Conservation (phyloP, 2,329 filamentous ascomycete species). For the Cercospora berteroae region DNA sequence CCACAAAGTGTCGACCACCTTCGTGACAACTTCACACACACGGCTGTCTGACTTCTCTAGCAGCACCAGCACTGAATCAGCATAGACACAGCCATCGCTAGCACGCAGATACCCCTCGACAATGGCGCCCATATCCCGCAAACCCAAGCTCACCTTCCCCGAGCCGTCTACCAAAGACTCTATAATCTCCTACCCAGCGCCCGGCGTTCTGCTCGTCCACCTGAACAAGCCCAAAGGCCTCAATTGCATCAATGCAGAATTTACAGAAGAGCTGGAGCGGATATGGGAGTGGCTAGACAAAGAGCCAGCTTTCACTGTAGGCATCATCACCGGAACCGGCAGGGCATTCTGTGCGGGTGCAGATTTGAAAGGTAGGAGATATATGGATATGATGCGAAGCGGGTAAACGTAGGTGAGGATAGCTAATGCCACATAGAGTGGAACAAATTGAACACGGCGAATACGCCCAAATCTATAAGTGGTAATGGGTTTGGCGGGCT, state of each 20-base stretch:
- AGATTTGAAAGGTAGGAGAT: conserved; percentile 37
- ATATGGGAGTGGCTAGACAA: conserved; percentile 38
- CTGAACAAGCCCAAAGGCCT: conserved; percentile 39
- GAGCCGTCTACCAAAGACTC: conserved; percentile 29
- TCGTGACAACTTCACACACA: background rate
- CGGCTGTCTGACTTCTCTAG: background rate
- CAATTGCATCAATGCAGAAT: conserved; percentile 38
- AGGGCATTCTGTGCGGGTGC: conserved; percentile 40
- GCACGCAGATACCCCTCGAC: background rate
- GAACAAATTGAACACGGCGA: conserved; percentile 34
- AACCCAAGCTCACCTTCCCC: conserved; percentile 26
- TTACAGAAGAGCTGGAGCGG: conserved; percentile 34
- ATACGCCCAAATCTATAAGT: conserved; percentile 29
- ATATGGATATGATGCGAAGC: background rate
- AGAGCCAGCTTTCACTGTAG: conserved; percentile 35
- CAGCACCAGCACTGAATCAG: background rate
- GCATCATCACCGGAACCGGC: conserved; percentile 39
- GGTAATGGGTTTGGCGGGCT: conserved; percentile 63
- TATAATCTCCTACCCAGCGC: conserved; percentile 36
- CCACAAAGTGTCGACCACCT: background rate
- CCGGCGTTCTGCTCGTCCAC: conserved; percentile 35
- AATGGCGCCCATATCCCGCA: conserved; percentile 24
- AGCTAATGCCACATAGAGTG: conserved; percentile 30
- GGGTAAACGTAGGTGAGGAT: background rate
- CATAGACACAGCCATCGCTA: background rate